phyloP scores from a whole-genome alignment of 2,329 filamentous ascomycete genomes.

The Drechslera avenae region DNA sequence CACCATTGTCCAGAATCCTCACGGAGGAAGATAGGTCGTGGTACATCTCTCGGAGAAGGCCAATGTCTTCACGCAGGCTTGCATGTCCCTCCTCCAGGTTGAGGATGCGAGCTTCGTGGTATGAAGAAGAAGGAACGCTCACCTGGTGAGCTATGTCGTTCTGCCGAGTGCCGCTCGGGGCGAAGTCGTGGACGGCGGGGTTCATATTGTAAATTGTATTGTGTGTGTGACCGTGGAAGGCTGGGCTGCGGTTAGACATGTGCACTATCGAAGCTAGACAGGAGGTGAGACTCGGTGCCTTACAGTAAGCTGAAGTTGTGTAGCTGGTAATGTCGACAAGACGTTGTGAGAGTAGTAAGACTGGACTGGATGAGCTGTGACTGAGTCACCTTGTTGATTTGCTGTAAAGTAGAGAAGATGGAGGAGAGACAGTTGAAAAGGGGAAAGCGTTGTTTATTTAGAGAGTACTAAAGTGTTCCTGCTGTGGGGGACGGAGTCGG shows the following conservation, averaged over 20 bases:
- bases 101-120: slow-evolving; percentile 25
- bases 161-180: slow-evolving; percentile 8
- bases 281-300: no score
- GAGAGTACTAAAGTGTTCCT: neutral
- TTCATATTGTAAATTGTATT: slow-evolving; percentile 18
- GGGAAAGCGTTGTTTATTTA: slow-evolving; percentile 1
- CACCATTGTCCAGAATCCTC: slow-evolving; percentile 21
- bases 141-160: slow-evolving; percentile 18
- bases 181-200: slow-evolving; percentile 18
- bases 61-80: slow-evolving; percentile 21
- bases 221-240: neutral
- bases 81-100: slow-evolving; percentile 24
- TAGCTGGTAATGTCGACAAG: no score
- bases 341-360: no score
- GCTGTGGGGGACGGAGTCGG: neutral
- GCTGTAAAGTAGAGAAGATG: neutral
- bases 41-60: slow-evolving; percentile 19
- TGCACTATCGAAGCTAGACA: no score
- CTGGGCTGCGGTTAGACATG: slow-evolving; percentile 9
- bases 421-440: neutral
- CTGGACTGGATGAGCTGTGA: neutral
- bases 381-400: neutral
- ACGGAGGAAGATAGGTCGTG: slow-evolving; percentile 27
- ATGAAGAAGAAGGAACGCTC: slow-evolving; percentile 15
- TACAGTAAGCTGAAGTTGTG: no score